phyloP scores from a whole-genome alignment of 1,139 yeast species.

The Blastobotrys illinoisensis region DNA sequence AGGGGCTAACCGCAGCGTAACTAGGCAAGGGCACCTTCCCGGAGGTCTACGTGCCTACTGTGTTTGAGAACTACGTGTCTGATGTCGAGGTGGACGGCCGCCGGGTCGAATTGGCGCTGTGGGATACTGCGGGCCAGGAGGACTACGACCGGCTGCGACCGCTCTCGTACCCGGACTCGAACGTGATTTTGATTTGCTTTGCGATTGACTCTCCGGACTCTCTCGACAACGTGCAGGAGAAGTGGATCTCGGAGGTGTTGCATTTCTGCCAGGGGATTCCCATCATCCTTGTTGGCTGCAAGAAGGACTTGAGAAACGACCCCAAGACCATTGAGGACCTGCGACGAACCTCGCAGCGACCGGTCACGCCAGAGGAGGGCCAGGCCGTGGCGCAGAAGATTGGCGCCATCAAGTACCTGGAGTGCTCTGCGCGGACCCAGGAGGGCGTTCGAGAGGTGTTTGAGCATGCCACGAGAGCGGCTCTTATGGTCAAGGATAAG shows the following conservation, averaged over 20 bases:
- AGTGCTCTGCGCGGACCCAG: constrained; percentile 81
- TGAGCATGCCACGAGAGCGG: constrained; percentile 87
- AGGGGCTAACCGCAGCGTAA: constrained; percentile 41
- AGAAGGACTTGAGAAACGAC: constrained; percentile 76
- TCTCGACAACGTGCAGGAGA: constrained; percentile 85
- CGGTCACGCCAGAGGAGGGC: constrained; percentile 81
- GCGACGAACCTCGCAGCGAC: constrained; percentile 77
- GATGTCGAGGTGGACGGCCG: constrained; percentile 91
- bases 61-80: constrained; percentile 90
- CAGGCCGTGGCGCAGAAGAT: constrained; percentile 75
- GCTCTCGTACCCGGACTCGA: constrained; percentile 86
- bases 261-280: constrained; percentile 96
- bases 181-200: constrained; percentile 87
- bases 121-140: constrained; percentile 99
- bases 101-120: constrained; percentile 86
- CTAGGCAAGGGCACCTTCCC: constrained; percentile 83
- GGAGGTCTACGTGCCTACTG: constrained; percentile 92
- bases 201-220: constrained; percentile 91
- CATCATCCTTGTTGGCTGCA: constrained; percentile 85
- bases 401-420: constrained; percentile 76
- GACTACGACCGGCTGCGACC: constrained; percentile 95
- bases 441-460: constrained; percentile 74
- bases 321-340: constrained; percentile 75
- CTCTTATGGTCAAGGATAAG: constrained; percentile 56
- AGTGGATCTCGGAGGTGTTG: constrained; percentile 90